Evolutionary conservation across 2,329 filamentous ascomycete species (phyloP), one percentile per base, ranked within the genome.

Genomic region (Sclerotinia trifoliorum): DNA sequence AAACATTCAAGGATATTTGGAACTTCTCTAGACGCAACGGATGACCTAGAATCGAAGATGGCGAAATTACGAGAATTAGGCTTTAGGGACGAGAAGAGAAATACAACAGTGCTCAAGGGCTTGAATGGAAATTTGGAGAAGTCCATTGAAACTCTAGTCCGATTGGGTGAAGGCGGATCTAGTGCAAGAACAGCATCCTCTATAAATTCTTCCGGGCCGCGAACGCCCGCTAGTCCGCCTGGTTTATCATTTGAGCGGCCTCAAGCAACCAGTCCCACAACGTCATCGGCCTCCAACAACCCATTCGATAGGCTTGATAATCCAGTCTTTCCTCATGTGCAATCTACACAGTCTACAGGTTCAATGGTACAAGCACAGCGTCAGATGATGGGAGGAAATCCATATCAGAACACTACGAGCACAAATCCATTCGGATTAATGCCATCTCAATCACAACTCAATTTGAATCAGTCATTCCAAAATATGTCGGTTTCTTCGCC

Each of bases 51-150:
- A 55, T 83, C 85, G 62, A 98, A 98, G 78, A 80, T 98, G 77
- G 83, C 83, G 3, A 88, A 87, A 65, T 81, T 99, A 68, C 86
- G 88, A 67, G 93, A 97, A 68, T 96, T 98, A 93, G 95, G 95
- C 0, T 99, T 99, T 75, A 83, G 82, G 5, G 93, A 99, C 77
- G 88, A 90, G 54, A 91, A 90, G 74, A 87, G 91, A 69, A 98
- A 97, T 76, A 84, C 87, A 5, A 88, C 90, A 65, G 88, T 97
- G 35, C 81, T 99, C 24, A 94, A 93, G 77, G 90, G 91, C 3
- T 84, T 96, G 42, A 89, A 90, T 75, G 94, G 94, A 5, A 94
- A 95, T 76, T 77, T 99, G 68, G 93, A 97, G 73, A 90, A 88
- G 78, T 88, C 94, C 0, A 88, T 98, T 56, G 94, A 98, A 78